Conservation (phyloP, 129 eudicot species). For the Erigeron canadensis region DNA sequence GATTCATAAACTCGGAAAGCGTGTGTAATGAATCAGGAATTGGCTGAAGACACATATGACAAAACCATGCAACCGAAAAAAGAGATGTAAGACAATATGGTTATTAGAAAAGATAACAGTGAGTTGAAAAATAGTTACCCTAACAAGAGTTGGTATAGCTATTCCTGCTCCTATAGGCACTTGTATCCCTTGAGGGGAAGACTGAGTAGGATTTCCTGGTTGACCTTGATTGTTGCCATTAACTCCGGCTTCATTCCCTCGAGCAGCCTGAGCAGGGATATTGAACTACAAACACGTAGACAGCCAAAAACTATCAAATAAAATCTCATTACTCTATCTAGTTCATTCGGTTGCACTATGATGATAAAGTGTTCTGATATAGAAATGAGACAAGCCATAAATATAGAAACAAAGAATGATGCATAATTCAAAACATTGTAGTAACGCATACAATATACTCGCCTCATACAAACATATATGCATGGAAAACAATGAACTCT, state of each 20-base stretch:
- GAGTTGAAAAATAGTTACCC: constrained; percentile 38
- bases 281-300: constrained; percentile 26
- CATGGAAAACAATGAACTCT: no score
- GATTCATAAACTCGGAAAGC: constrained; percentile 73
- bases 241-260: constrained; percentile 57
- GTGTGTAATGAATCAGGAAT: constrained; percentile 88
- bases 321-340: neutral
- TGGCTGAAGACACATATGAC: constrained; percentile 55
- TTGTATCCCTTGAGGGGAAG: constrained; percentile 53
- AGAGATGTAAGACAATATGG: constrained; percentile 2
- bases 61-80: constrained; percentile 10
- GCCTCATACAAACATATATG: no score
- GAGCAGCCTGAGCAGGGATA: constrained; percentile 43
- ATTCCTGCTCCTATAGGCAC: constrained; percentile 69
- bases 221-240: constrained; percentile 51
- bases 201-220: constrained; percentile 56
- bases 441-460: no score
- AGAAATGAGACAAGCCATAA: neutral
- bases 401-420: neutral
- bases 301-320: neutral
- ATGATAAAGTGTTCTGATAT: neutral
- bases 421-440: neutral
- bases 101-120: constrained; percentile 1
- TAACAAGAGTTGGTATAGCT: constrained; percentile 67
- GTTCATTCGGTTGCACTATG: neutral